A percentile compares a stretch with the other conserved stretches of the same genome.
Evolutionary conservation across 148 eudicot species (phyloP).

Genomic region (Rhododendron ferrugineum): DNA sequence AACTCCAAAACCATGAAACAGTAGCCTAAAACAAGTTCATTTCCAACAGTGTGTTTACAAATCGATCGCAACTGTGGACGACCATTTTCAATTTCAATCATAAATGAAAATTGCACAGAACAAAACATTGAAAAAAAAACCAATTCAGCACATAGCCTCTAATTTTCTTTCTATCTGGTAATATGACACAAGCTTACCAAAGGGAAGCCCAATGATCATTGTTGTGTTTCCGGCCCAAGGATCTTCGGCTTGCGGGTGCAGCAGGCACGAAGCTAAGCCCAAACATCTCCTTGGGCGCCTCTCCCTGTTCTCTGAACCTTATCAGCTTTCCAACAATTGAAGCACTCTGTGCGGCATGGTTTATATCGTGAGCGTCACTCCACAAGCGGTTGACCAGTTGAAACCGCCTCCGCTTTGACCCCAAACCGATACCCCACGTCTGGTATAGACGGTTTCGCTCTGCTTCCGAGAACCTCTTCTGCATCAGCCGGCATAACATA

Average conservation of each 20-base stretch:
- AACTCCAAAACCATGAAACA: neutral
- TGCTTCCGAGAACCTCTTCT: conserved; percentile 51
- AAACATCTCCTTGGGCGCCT: conserved; percentile 74
- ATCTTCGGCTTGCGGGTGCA: conserved; percentile 45
- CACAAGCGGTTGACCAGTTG: conserved; percentile 65
- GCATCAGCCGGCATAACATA: conserved; percentile 59
- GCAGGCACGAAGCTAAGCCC: conserved; percentile 78
- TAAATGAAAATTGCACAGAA: neutral
- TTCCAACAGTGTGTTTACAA: neutral
- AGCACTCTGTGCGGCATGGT: conserved; percentile 53
- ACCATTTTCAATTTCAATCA: neutral
- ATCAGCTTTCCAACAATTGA: conserved; percentile 61
- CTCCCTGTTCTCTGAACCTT: conserved; percentile 61
- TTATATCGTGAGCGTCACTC: conserved; percentile 47
- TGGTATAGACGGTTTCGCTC: conserved; percentile 61
- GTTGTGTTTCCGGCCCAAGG: conserved; percentile 57
- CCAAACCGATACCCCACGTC: conserved; percentile 54
- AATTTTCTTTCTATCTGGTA: neutral
- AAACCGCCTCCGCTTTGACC: conserved; percentile 58
- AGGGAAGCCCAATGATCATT: conserved; percentile 22
- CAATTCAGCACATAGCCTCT: neutral
- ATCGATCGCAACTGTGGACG: neutral
- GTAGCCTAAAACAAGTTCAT: neutral
- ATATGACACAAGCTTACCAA: conserved; percentile 22
- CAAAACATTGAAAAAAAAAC: neutral